These are phyloP conservation scores for Capsella rubella DNA, from an alignment of 441 rosid genomes.

Conservation along the genomic window DNA sequence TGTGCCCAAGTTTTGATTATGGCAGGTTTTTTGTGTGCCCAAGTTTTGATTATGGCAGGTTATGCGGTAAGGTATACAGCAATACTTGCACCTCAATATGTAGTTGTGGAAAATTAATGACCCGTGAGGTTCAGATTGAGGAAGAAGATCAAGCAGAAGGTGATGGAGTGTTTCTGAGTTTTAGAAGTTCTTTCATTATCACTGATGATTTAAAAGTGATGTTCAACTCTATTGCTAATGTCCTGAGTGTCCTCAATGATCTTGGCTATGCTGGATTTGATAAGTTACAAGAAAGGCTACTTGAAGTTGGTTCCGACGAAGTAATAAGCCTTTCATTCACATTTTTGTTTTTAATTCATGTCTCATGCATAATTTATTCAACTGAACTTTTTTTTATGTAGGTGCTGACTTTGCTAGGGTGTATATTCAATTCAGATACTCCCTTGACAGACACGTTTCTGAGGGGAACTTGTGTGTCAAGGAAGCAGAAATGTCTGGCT, in stretches of 20 bases:
- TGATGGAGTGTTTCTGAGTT: slow-evolving; percentile 32
- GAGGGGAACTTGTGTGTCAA: not conserved
- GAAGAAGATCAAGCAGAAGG: not conserved
- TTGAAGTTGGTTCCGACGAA: slow-evolving; percentile 33
- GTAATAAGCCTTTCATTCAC: not conserved
- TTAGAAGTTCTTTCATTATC: slow-evolving; percentile 30
- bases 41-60: not conserved
- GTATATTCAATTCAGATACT: slow-evolving; percentile 21
- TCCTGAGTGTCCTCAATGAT: slow-evolving; percentile 27
- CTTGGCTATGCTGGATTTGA: slow-evolving; percentile 31
- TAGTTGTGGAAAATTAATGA: slow-evolving; percentile 20
- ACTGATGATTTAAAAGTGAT: slow-evolving; percentile 37
- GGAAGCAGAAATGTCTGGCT: not conserved
- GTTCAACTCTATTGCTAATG: slow-evolving; percentile 23
- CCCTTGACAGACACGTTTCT: slow-evolving; percentile 36
- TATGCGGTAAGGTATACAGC: slow-evolving; percentile 28
- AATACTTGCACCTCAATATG: not conserved
- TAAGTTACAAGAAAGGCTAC: slow-evolving; percentile 4
- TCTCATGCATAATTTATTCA: not conserved
- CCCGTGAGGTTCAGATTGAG: not conserved
- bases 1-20: not conserved
- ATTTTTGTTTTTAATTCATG: not conserved
- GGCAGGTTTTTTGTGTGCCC: slow-evolving; percentile 8
- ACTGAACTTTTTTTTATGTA: not conserved
- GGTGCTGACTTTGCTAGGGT: slow-evolving; percentile 17